These are phyloP conservation scores for Onygena corvina DNA, from an alignment of 2,329 filamentous ascomycete species.

Conservation along the genomic window DNA sequence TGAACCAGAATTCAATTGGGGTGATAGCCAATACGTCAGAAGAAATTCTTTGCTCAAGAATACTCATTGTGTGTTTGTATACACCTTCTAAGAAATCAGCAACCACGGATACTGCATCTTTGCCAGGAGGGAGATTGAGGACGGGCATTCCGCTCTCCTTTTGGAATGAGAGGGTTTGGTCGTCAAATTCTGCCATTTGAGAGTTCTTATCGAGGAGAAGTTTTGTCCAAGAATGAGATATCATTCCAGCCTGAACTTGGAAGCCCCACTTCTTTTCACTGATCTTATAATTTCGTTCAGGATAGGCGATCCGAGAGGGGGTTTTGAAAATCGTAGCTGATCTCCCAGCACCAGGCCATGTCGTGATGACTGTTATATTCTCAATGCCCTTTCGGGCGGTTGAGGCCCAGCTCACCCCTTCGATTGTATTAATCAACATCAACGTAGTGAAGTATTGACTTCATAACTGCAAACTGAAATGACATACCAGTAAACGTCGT, in stretches of 20 bases:
- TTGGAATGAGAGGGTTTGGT: slow-evolving; percentile 1
- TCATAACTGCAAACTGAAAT: not conserved
- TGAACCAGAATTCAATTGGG: slow-evolving; percentile 16
- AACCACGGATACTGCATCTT: slow-evolving; percentile 17
- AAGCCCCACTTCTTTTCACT: slow-evolving; percentile 18
- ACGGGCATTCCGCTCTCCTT: not conserved
- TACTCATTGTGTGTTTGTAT: slow-evolving; percentile 17
- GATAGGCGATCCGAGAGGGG: slow-evolving; percentile 22
- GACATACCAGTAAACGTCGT: slow-evolving; percentile 15
- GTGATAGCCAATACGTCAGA: slow-evolving; percentile 10
- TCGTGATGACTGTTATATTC: slow-evolving; percentile 18
- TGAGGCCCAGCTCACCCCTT: slow-evolving; percentile 16
- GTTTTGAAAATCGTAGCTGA: slow-evolving; percentile 17
- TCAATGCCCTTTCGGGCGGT: slow-evolving; percentile 13
- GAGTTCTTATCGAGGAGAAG: slow-evolving; percentile 19
- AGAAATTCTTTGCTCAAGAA: slow-evolving; percentile 14
- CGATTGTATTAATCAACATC: not conserved
- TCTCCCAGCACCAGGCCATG: slow-evolving; percentile 18
- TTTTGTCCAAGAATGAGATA: slow-evolving; percentile 22
- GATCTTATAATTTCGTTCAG: slow-evolving; percentile 14
- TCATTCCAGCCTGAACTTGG: slow-evolving; percentile 18
- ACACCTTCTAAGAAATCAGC: slow-evolving; percentile 18
- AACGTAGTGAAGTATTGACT: not conserved
- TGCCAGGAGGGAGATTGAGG: slow-evolving; percentile 1
- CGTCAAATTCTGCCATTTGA: slow-evolving; percentile 17